Percentiles rank a stretch among this genome's conserved stretches.
Conservation (phyloP, 768 basidiomycete genomes). For the Baorangia bicolor region DNA sequence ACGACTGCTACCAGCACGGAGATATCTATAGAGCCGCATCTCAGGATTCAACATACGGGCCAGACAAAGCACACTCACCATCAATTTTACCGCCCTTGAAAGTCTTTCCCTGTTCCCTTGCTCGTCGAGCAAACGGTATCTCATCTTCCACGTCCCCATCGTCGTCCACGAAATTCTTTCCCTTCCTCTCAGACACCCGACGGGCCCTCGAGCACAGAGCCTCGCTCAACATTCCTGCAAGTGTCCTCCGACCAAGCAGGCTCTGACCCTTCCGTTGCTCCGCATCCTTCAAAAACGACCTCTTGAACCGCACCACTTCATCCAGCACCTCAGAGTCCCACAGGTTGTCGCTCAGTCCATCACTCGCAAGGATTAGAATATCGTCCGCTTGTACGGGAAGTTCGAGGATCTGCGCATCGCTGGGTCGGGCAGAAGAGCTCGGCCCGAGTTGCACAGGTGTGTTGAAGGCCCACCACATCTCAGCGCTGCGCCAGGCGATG, state of each 20-base stretch:
- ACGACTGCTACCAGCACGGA: slow-evolving; percentile 67
- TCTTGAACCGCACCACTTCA: slow-evolving; percentile 64
- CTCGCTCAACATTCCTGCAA: slow-evolving; percentile 73
- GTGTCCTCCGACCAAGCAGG: slow-evolving; percentile 47
- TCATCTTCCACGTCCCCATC: slow-evolving; percentile 42
- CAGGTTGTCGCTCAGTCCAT: slow-evolving; percentile 82
- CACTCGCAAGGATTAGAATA: slow-evolving; percentile 77
- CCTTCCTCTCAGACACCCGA: slow-evolving; percentile 56
- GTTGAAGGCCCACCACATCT: slow-evolving; percentile 91
- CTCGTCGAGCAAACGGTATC: slow-evolving; percentile 83
- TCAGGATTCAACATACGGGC: not conserved
- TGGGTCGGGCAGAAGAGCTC: slow-evolving; percentile 56
- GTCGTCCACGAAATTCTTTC: slow-evolving; percentile 23
- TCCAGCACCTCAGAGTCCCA: slow-evolving; percentile 89
- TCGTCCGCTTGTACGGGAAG: slow-evolving; percentile 70
- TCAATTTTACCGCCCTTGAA: slow-evolving; percentile 86
- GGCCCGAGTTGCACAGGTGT: slow-evolving; percentile 67
- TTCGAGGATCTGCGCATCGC: slow-evolving; percentile 66
- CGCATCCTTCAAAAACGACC: slow-evolving; percentile 32
- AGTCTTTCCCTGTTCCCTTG: slow-evolving; percentile 65
- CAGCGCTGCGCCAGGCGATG: slow-evolving; percentile 83
- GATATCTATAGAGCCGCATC: slow-evolving; percentile 46
- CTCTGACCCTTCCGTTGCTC: slow-evolving; percentile 16
- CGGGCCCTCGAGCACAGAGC: slow-evolving; percentile 79
- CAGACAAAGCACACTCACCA: slow-evolving; percentile 45